Base-by-base conservation (phyloP, 768 basidiomycete species). In the Phanerochaete carnosa region DNA sequence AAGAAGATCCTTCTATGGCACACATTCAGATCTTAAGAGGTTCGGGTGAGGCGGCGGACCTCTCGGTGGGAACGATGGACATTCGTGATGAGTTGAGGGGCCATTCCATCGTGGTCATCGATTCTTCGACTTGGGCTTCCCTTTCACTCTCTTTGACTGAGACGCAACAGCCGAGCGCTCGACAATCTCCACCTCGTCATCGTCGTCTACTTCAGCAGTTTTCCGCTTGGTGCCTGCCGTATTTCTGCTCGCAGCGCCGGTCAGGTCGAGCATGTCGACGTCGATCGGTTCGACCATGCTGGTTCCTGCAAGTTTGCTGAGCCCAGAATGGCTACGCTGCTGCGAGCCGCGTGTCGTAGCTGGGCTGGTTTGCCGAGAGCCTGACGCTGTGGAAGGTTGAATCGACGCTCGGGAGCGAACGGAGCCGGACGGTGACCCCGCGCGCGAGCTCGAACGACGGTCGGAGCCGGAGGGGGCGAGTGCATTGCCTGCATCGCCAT, bases 341-440 rank as follows among this genome's bases (percentile, higher is more conserved):
- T 50, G 32, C 12, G 57, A 80, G 76, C 33, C 67, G 62, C 3
- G 67, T 68, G 60, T 54, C 11, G 74, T 62, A 8, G 70, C 64
- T 23, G 70, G 71, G 39, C 72, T 73, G 1, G 57, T 25, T 12
- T 53, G 58, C 26, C 49, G 52, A 9, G 61, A 57, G 23, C 46
- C 65, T 0, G 62, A 61, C 9, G 62, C 30, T 13, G 22, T 19
- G 3, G 52, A 53, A 56, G 22, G 53, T 25, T 64, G 67, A 8
- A 63, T 62, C 2, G 76, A 75, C 8, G 67, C 70, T 28, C 71
- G 70, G 13, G 80, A 80, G 35, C 69, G 76, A n/a, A 79, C 73
- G 1, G 87, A 86, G 0, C 80, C 84, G 39, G 80, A 76, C 1
- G 80, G 80, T 3, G 80, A 81, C 3, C 71, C 68, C 29, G 77